A percentile compares a stretch with the other conserved stretches of the same genome.
Conservation (phyloP, 2,329 filamentous ascomycete genomes). For the Apiospora phragmitis region DNA sequence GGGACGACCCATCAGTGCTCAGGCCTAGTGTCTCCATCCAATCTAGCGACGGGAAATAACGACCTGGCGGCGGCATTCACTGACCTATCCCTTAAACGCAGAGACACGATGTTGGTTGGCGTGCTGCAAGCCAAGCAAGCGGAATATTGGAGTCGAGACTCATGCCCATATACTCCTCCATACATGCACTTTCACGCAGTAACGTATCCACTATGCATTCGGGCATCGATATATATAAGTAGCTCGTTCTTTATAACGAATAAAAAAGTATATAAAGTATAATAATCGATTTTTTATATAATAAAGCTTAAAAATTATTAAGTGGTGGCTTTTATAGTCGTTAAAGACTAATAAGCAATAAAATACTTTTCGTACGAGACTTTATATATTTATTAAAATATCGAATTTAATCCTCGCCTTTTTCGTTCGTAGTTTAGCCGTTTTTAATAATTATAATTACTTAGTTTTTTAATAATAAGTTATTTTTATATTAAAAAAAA, state of each 20-base stretch:
- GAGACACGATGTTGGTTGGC: background rate
- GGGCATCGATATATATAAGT: background rate
- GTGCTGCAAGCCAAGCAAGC: background rate
- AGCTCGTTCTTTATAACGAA: background rate
- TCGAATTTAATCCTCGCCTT: no score
- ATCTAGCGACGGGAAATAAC: background rate
- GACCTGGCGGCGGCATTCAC: background rate
- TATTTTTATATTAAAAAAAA: no score
- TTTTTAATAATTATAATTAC: no score
- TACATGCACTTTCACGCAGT: conserved; percentile 9
- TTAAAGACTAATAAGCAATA: no score
- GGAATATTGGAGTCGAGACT: background rate
- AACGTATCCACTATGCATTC: conserved; percentile 5
- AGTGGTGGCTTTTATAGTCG: no score
- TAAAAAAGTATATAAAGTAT: no score
- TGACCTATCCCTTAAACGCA: background rate
- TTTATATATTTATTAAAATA: no score
- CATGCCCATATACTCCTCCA: background rate
- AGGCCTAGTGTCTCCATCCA: background rate
- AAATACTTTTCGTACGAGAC: no score
- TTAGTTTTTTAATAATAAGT: no score
- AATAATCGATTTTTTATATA: no score
- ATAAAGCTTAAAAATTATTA: no score
- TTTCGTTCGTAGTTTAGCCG: no score
- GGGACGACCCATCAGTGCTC: background rate